Conservation (phyloP, 2,329 filamentous ascomycete genomes). For the Pseudocercospora ulei region DNA sequence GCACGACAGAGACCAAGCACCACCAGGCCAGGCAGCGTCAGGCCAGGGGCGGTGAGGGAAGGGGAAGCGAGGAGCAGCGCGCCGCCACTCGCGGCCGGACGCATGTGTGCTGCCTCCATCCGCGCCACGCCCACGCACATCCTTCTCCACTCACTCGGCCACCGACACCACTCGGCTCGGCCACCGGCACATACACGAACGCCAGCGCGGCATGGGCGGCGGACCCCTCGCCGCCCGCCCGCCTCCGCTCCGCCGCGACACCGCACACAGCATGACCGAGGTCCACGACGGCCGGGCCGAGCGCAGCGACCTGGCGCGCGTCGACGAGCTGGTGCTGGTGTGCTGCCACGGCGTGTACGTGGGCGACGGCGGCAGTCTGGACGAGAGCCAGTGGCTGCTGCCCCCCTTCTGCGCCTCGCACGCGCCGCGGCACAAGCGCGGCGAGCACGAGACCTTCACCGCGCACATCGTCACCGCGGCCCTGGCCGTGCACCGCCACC, state of each 20-base stretch:
- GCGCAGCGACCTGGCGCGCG: slow-evolving; percentile 19
- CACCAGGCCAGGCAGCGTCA: no score
- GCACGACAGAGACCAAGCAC: no score
- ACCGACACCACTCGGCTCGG: no score
- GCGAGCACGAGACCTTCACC: slow-evolving; percentile 72
- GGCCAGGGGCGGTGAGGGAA: no score
- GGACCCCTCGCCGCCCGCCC: background rate
- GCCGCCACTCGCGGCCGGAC: no score
- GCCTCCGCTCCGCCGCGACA: background rate
- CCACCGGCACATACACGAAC: no score
- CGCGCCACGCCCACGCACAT: no score
- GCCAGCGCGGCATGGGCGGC: no score
- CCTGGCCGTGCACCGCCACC: slow-evolving; percentile 40
- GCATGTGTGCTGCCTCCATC: no score
- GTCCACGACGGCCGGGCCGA: slow-evolving; percentile 18
- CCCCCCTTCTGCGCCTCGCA: slow-evolving; percentile 57
- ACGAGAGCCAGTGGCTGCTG: slow-evolving; percentile 51
- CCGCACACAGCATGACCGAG: slow-evolving; percentile 20
- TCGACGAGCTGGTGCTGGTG: slow-evolving; percentile 57
- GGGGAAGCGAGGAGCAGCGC: no score
- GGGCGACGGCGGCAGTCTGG: slow-evolving; percentile 34
- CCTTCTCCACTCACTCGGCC: no score
- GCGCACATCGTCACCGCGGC: slow-evolving; percentile 61
- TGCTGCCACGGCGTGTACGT: slow-evolving; percentile 77
- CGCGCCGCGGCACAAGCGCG: slow-evolving; percentile 39